Base-by-base conservation (phyloP, 23 red algal species). In the Cyanidium caldarium region DNA sequence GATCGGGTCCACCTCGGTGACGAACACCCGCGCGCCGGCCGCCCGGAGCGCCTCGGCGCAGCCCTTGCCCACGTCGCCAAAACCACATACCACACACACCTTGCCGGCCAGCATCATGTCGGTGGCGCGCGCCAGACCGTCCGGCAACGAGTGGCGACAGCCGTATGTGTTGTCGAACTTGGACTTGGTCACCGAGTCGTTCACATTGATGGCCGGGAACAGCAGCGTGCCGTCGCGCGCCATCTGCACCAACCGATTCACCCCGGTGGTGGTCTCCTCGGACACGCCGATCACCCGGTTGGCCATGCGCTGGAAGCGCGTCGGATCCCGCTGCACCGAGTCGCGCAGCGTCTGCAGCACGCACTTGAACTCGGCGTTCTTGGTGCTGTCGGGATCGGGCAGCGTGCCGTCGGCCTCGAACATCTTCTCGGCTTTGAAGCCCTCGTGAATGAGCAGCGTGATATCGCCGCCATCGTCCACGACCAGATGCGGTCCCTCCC, bases 91-190 rank as follows among this genome's bases (percentile, higher is more conserved):
- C 37, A 95, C 69, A 25, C 81, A 68, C 2, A 80, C 83, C 83
- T 95, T 95, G 17, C 90, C 90, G 2, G 90, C 90, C 13, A 95
- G 69, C 90, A 95, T 95, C 0, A 95, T 82, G 66, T 95, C 90
- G 21, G 90, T 95, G 10, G 90, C 90, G 15, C 90, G 66, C 79
- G 86, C 86, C 38, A 95, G 83, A 28, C 90, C 90, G 56, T 95
- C 90, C 0, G 83, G 80, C 29, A 95, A 72, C 10, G 90, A 95
- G 70, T 95, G 90, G 37, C 83, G 77, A 68, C 90, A 95, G 17
- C 90, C 90, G 51, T 95, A 95, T 14, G 87, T 78, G 65, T 95
- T 95, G 46, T 95, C 90, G 75, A 95, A 95, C 68, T 95, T 95
- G 82, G 80, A 85, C 78, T 95, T 95, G 37, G 90, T 95, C 0